Percentiles rank a stretch among this genome's conserved stretches.
These are phyloP conservation scores for Globisporangium paddicum DNA, from an alignment of 352 stramenopile genomes.

Conservation along the genomic window DNA sequence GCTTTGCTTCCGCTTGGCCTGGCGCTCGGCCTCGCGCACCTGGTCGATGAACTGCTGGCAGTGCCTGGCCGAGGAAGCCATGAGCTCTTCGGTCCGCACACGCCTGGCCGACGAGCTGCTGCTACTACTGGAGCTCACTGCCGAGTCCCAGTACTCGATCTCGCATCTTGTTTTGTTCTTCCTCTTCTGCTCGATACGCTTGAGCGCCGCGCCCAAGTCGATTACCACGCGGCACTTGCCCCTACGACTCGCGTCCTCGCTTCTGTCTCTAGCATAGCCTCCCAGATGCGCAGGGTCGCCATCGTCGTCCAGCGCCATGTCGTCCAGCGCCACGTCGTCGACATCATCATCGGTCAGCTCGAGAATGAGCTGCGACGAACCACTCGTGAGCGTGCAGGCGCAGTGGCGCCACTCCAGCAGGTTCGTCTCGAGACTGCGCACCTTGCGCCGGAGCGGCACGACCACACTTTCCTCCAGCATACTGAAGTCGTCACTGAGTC, in stretches of 20 bases:
- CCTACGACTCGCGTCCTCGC: background rate
- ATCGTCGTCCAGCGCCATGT: background rate
- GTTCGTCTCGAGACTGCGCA: constrained; percentile 49
- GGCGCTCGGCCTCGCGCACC: constrained; percentile 33
- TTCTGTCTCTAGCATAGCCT: background rate
- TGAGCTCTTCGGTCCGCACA: constrained; percentile 48
- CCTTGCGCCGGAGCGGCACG: constrained; percentile 57
- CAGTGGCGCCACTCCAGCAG: constrained; percentile 67
- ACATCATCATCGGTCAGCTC: constrained; percentile 27
- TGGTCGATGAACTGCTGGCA: constrained; percentile 58
- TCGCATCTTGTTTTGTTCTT: constrained; percentile 63
- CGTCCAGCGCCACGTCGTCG: constrained; percentile 13
- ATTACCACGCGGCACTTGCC: constrained; percentile 26
- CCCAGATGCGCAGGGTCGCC: background rate
- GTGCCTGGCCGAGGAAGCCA: constrained; percentile 60
- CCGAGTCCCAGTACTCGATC: constrained; percentile 26
- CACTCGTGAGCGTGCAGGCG: constrained; percentile 32
- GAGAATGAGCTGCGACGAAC: constrained; percentile 29
- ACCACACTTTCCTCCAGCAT: constrained; percentile 9
- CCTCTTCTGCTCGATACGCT: constrained; percentile 37
- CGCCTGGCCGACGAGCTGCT: background rate
- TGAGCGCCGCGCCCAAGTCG: constrained; percentile 38
- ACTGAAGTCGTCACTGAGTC: background rate
- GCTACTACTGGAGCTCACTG: background rate
- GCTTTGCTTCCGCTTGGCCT: constrained; percentile 29